Percentiles rank a stretch among this genome's conserved stretches.
phyloP scores from a whole-genome alignment of 2,329 filamentous ascomycete genomes.

The Akanthomyces dipterigenus region DNA sequence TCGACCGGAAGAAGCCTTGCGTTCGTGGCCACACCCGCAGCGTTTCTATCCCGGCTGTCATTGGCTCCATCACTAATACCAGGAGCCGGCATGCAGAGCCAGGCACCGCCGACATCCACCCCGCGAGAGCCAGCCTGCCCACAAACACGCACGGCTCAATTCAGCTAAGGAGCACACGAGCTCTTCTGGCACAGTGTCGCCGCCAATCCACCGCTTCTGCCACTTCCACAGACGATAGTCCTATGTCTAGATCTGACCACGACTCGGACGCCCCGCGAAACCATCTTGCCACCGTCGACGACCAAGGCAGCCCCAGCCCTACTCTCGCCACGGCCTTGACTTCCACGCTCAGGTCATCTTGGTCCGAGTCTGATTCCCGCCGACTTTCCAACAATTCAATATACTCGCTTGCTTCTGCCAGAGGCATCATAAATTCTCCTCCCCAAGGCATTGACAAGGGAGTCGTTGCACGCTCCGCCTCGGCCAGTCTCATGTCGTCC shows the following conservation, averaged over 20 bases:
- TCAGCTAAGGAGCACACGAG: conserved; percentile 12
- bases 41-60: conserved; percentile 39
- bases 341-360: conserved; percentile 35
- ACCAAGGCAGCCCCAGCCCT: neutral
- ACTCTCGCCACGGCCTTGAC: conserved; percentile 16
- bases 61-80: conserved; percentile 31
- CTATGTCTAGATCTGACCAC: neutral
- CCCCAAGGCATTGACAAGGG: conserved; percentile 47
- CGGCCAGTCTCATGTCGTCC: conserved; percentile 39
- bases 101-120: conserved; percentile 49
- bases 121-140: conserved; percentile 55
- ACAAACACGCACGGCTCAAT: conserved; percentile 33
- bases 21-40: conserved; percentile 26
- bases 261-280: neutral
- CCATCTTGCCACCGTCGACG: neutral
- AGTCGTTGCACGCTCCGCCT: conserved; percentile 34
- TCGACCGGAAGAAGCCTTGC: neutral
- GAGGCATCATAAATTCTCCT: conserved; percentile 38
- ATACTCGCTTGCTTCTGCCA: conserved; percentile 60
- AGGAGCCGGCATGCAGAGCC: conserved; percentile 56
- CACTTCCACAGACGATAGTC: neutral
- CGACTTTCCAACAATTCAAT: conserved; percentile 68
- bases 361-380: conserved; percentile 48
- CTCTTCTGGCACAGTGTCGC: conserved; percentile 11
- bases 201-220: conserved; percentile 5